Evolutionary conservation across 257 asterid genomes (phyloP), one percentile per base, ranked within the genome.

Genomic region (Gardenia jasminoides): DNA sequence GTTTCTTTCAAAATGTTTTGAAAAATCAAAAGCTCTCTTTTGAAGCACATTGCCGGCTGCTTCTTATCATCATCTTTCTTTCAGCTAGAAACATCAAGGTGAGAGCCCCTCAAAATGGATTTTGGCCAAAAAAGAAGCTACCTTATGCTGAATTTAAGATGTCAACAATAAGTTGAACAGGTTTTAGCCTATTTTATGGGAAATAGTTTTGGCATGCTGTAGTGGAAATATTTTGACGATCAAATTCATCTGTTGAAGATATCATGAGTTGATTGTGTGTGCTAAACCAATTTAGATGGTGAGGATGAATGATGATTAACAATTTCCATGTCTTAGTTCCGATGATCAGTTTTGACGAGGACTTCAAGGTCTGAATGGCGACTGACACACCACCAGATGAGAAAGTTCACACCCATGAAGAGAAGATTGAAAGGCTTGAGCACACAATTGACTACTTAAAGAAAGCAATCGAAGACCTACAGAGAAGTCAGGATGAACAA

Each of bases 361-460:
- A 68, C 22, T 31, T 77, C 52, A 15, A 76, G 64, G n/a, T 76
- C 74, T 46, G 11, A 58, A 81, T 81, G 82, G 77, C 31, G 20
- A 66, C 52, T 72, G 71, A 48, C 20, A 28, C 20, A 19, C 33
- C 52, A 47, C 78, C 77, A 73, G 56, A 48, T 74, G 82, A 67
- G 74, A 72, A 58, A 48, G 66, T 82, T 78, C 75, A 66, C 46
- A 67, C 56, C 74, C 67, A 82, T 73, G 76, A 67, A 66, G 82
- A 72, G 81, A 82, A 82, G 79, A 78, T 78, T 4, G 80, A 78
- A 56, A 78, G 44, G 64, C 85, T 82, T n/a, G 82, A 78, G 67
- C 75, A 67, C 28, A 67, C 78, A n/a, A 67, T 82, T 56, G 77
- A 78, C 47, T 50, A 52, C 67, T 68, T 82, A 56, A 78, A 70